Conservation (phyloP, 306 rosid genomes). For the Dryas alaskensis region DNA sequence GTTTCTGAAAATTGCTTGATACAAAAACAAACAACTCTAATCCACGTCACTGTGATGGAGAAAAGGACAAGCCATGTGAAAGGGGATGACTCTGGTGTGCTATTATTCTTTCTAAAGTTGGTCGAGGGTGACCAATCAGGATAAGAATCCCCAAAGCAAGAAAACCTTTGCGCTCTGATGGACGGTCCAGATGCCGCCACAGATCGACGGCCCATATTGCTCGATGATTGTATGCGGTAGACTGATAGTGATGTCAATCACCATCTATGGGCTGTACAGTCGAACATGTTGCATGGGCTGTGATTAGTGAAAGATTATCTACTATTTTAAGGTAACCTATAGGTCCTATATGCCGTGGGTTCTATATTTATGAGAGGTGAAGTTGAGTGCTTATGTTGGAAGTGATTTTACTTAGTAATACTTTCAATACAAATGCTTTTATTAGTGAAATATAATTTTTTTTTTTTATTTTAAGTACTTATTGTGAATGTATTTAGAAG, state of each 20-base stretch:
- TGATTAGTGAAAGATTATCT: too few relatives aligned
- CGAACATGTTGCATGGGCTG: neutral
- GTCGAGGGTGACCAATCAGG: constrained; percentile 23
- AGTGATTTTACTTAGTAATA: too few relatives aligned
- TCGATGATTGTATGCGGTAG: neutral
- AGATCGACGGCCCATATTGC: constrained; percentile 4
- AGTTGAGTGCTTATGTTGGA: too few relatives aligned
- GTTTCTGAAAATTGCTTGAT: constrained; percentile 32
- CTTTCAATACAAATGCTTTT: too few relatives aligned
- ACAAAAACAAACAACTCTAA: constrained; percentile 19
- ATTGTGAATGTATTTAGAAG: too few relatives aligned
- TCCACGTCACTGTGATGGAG: constrained; percentile 29
- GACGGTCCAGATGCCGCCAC: neutral
- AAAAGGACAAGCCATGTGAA: constrained; percentile 58
- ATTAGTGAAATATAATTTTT: too few relatives aligned
- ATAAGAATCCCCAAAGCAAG: constrained; percentile 5
- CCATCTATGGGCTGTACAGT: constrained; percentile 7
- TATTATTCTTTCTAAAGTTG: constrained; percentile 25
- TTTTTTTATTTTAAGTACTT: too few relatives aligned
- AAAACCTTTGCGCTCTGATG: neutral
- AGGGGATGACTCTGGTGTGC: constrained; percentile 27
- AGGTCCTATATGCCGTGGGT: too few relatives aligned
- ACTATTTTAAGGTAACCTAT: too few relatives aligned
- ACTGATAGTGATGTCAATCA: neutral
- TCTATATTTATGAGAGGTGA: too few relatives aligned